phyloP scores from a whole-genome alignment of 495 filamentous ascomycete species.

The Aspergillus cavernicola region DNA sequence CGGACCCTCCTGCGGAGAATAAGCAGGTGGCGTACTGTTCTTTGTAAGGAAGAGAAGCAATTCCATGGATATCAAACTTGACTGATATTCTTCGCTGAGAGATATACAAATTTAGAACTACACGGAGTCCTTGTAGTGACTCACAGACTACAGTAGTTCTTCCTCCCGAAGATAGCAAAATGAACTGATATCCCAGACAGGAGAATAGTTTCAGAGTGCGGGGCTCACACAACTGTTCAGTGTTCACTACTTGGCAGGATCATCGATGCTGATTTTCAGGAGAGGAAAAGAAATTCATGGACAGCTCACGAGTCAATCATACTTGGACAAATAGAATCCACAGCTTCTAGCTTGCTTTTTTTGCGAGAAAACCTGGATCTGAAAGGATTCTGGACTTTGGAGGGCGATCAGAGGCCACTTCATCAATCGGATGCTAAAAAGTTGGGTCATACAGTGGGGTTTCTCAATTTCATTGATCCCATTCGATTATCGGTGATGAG shows the following conservation, averaged over 20 bases:
- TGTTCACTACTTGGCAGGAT: slow-evolving; percentile 1
- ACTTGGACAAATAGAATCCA: background rate
- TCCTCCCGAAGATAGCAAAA: too few relatives aligned
- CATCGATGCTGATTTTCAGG: background rate
- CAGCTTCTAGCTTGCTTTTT: background rate
- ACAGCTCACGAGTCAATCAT: background rate
- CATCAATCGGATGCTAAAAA: background rate
- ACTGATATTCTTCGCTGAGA: background rate
- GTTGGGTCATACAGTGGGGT: slow-evolving; percentile 1
- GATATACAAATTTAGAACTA: too few relatives aligned
- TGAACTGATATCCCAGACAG: background rate
- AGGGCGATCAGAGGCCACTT: slow-evolving; percentile 3
- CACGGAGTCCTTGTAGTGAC: too few relatives aligned
- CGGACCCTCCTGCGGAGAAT: background rate
- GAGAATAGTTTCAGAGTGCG: slow-evolving; percentile 1
- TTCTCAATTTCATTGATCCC: background rate
- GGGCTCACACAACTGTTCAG: background rate
- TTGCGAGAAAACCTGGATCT: background rate
- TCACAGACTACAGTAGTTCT: too few relatives aligned
- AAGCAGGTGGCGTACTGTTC: background rate
- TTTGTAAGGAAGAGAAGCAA: background rate
- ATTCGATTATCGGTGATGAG: background rate
- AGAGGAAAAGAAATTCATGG: background rate
- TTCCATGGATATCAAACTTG: background rate
- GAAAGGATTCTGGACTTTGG: background rate